Percentiles rank a stretch among this genome's conserved stretches.
phyloP scores from a whole-genome alignment of 495 filamentous ascomycete species.

The Penicillium desertorum region DNA sequence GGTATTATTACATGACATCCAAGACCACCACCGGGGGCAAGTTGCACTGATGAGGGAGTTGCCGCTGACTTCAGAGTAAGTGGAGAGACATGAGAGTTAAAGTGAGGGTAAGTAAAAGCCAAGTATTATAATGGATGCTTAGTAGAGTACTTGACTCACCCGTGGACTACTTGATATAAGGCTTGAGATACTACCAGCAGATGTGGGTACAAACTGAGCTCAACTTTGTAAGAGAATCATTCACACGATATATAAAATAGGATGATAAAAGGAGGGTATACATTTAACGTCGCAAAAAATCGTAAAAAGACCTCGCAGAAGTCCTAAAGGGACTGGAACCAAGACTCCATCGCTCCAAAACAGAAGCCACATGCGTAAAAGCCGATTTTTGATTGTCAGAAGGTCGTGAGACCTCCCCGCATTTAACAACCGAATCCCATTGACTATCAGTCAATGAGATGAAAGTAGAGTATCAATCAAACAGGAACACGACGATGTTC shows the following conservation, averaged over 20 bases:
- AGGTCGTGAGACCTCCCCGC: neutral
- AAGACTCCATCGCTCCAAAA: conserved; percentile 5
- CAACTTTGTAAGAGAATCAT: neutral
- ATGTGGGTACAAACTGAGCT: neutral
- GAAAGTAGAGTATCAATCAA: neutral
- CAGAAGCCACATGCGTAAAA: neutral
- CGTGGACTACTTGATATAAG: neutral
- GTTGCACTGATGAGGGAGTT: neutral
- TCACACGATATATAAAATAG: neutral
- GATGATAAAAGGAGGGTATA: conserved; percentile 10
- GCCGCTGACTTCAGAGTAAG: neutral
- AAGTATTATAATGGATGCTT: too few species aligned
- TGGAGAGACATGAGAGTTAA: too few species aligned
- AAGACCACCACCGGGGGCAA: too few species aligned
- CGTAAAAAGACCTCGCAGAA: neutral
- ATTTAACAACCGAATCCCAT: neutral
- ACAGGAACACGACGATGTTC: neutral
- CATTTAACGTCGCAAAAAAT: neutral
- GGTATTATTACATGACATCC: too few species aligned
- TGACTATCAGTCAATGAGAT: neutral
- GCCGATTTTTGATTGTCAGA: conserved; percentile 4
- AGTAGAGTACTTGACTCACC: too few species aligned
- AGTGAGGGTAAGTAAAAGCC: too few species aligned
- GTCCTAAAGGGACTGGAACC: neutral
- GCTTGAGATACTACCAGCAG: neutral